These are phyloP conservation scores for Pilasporangium apinafurcum DNA, from an alignment of 352 stramenopile genomes.

Conservation along the genomic window DNA sequence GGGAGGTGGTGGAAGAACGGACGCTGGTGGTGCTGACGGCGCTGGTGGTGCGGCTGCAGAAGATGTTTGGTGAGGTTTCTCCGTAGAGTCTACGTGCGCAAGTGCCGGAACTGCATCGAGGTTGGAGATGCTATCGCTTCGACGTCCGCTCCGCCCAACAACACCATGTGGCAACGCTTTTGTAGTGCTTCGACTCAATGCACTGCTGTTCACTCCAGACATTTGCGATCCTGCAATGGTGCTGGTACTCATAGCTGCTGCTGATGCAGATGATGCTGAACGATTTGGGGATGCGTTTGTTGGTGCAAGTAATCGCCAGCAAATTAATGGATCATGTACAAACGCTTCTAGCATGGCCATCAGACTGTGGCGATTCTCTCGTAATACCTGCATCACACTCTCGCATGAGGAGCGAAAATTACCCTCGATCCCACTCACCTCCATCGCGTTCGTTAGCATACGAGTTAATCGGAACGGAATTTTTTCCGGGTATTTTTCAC, in stretches of 20 bases:
- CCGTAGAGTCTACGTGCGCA: constrained; percentile 13
- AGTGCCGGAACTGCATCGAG: constrained; percentile 22
- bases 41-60: background rate
- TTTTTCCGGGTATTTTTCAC: constrained; percentile 99
- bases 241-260: constrained; percentile 1
- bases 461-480: constrained; percentile 99
- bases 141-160: constrained; percentile 7
- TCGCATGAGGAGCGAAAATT: constrained; percentile 98
- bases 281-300: constrained; percentile 49
- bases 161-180: too few relatives aligned
- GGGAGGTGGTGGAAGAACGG: background rate
- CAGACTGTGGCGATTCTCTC: constrained; percentile 96
- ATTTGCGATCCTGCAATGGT: constrained; percentile 2
- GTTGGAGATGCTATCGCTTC: constrained; percentile 58
- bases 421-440: constrained; percentile 96
- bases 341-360: constrained; percentile 99
- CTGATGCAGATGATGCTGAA: background rate
- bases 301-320: constrained; percentile 89
- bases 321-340: constrained; percentile 99
- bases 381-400: constrained; percentile 95
- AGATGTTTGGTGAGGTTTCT: background rate
- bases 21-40: background rate
- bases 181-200: constrained; percentile 1
- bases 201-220: constrained; percentile 12
- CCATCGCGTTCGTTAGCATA: constrained; percentile 99